Percentiles rank a stretch among this genome's conserved stretches.
These are phyloP conservation scores for Amylocarpus encephaloides DNA, from an alignment of 2,329 filamentous ascomycete genomes.

Conservation along the genomic window DNA sequence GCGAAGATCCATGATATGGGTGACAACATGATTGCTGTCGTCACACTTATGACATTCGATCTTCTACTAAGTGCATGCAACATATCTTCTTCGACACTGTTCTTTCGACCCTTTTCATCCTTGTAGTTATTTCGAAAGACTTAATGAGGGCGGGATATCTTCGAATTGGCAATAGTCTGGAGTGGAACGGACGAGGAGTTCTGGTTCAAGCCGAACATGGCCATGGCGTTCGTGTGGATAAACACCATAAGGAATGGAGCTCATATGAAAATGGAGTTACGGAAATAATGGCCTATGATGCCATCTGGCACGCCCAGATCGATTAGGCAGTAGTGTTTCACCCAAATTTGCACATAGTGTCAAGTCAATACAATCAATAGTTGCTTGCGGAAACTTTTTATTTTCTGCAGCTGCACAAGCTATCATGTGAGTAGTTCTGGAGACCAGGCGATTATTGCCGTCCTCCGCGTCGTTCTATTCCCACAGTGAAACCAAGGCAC, in stretches of 20 bases:
- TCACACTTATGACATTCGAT: not conserved
- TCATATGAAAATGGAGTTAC: no score
- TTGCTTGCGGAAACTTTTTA: constrained; percentile 12
- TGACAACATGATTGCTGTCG: not conserved
- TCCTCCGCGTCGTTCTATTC: constrained; percentile 66
- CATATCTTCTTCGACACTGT: not conserved
- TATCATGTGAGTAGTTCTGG: constrained; percentile 49
- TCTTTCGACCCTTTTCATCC: not conserved
- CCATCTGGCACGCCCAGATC: no score
- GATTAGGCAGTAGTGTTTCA: not conserved
- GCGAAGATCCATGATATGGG: constrained; percentile 14
- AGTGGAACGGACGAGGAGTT: not conserved
- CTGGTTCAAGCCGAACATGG: not conserved
- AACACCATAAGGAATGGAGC: no score
- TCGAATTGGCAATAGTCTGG: no score
- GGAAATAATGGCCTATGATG: no score
- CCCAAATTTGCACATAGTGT: no score
- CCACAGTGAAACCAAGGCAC: constrained; percentile 45
- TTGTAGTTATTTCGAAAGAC: no score
- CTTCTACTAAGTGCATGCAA: constrained; percentile 1
- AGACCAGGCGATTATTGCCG: constrained; percentile 60
- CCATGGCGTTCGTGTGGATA: no score
- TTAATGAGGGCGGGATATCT: no score
- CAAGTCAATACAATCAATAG: not conserved
- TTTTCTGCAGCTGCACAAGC: constrained; percentile 30